Base-by-base conservation (phyloP, 192 early-diverging fungal species). In the Coemansia sp. region DNA sequence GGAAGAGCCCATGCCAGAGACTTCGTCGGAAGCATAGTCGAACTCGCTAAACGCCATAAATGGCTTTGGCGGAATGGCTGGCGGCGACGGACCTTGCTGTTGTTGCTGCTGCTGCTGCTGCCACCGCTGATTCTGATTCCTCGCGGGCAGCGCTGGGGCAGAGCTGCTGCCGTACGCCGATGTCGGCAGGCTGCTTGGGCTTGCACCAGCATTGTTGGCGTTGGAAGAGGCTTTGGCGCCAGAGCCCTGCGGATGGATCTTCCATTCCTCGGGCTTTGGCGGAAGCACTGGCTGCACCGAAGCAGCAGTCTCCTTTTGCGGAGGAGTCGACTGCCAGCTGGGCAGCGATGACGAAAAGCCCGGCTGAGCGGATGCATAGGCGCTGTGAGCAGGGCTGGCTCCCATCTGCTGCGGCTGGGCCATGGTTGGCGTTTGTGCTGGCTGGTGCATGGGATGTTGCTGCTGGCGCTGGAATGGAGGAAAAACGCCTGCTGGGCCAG, bases 21-120 rank as follows among this genome's bases (percentile, higher is more conserved):
- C 61, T 4, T 60, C 73, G 45, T 75, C 77, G 2, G 68, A 55
- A 11, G 72, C 69, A 40, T 74, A 80, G 60, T 80, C 77, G 55
- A 75, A 80, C 60, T 80, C 77, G 60, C 65, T 80, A 31, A 80
- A 80, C n/a, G 72, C 60, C n/a, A 63, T 22, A 57, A 77, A 75
- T 7, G 77, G 77, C 56, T 80, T 80, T 18, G 77, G 77, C 40
- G 77, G 77, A 42, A 80, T 61, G 2, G 73, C 73, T 14, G 77
- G 77, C 5, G 77, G 59, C 20, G 31, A 20, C 2, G 67, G 69
- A 8, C 63, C 60, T n/a, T 63, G 51, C 22, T 14, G 51, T 7
- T 52, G 51, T 25, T 5, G 51, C 51, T 22, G 49, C 49, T 50
- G 49, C 17, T 50, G 49, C 49, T 22, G 49, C 20, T 50, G 49